Evolutionary conservation across 2,329 filamentous ascomycete genomes (phyloP).

Genomic region (Coccinonectria pachysandricola): DNA sequence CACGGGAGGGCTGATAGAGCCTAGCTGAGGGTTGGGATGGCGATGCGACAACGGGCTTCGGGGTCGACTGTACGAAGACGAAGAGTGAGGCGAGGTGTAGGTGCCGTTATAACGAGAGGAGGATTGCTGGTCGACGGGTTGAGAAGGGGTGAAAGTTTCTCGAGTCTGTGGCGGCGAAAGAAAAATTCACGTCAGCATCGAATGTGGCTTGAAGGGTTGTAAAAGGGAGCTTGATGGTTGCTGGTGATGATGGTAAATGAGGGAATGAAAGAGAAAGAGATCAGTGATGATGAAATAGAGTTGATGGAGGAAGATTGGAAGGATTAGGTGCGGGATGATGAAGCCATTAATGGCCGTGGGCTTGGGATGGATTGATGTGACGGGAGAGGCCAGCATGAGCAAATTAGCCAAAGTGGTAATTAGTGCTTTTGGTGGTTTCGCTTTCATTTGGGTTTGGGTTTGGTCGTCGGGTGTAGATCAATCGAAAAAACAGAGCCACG

Average conservation of each 20-base stretch:
- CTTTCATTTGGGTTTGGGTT: slow-evolving; percentile 4
- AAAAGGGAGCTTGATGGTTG: slow-evolving; percentile 4
- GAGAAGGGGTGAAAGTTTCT: slow-evolving; percentile 40
- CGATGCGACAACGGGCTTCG: slow-evolving; percentile 42
- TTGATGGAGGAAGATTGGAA: too few relatives aligned
- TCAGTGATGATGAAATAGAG: slow-evolving; percentile 4
- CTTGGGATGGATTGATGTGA: slow-evolving; percentile 3
- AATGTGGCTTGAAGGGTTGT: slow-evolving; percentile 3
- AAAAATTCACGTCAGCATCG: slow-evolving; percentile 20
- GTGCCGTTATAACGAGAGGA: slow-evolving; percentile 38
- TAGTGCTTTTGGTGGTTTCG: slow-evolving; percentile 8
- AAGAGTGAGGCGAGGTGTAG: slow-evolving; percentile 38
- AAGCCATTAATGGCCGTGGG: slow-evolving; percentile 15
- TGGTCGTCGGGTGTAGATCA: slow-evolving; percentile 3
- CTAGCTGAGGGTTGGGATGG: slow-evolving; percentile 33
- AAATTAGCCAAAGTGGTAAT: slow-evolving; percentile 5
- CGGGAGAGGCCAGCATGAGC: slow-evolving; percentile 7
- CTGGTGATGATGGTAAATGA: slow-evolving; percentile 7
- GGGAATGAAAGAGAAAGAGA: slow-evolving; percentile 7
- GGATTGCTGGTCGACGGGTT: slow-evolving; percentile 31
- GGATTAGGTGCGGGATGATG: slow-evolving; percentile 8
- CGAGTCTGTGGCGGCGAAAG: slow-evolving; percentile 29
- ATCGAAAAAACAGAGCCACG: slow-evolving; percentile 10
- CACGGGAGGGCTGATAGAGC: slow-evolving; percentile 34
- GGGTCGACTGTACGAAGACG: slow-evolving; percentile 31